Evolutionary conservation across 2,329 filamentous ascomycete genomes (phyloP), one percentile per base, ranked within the genome.

Genomic region (Verticillium albo-atrum): DNA sequence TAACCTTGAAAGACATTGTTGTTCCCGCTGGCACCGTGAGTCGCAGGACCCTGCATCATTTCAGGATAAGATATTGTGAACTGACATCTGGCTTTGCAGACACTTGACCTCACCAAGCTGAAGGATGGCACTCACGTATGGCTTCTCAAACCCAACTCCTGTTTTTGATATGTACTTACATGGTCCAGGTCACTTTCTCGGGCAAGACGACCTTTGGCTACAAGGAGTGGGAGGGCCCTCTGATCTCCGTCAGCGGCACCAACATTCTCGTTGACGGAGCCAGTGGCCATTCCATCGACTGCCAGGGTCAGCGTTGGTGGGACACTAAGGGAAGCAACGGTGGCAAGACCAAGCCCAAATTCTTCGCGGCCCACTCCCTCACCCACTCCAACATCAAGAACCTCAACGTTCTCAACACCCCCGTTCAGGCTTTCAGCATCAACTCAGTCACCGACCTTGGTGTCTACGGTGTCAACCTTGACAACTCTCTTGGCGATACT

Each of bases 201-300:
- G 88, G 88, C 35, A 83, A 77, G n/a, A 90, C 87, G n/a, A 85
- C 82, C 58, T 90, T 87, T 67, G 87, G 78, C 25, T 89, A 88
- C 74, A 76, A 84, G 63, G 82, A 87, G 66, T 90, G 86, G 87
- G 70, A 71, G 1, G 87, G 87, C 0, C 87, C 87, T 54, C 76
- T 90, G 7, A 79, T 90, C 66, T 78, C 79, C 27, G 76, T 89
- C 62, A 81, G 81, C 1, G 88, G 87, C 42, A 82, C 73, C 30
- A 74, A 76, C 62, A 79, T 88, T 64, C 79, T 76, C 30, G 76
- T 89, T 54, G 75, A 75, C 6, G 83, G 82, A 54, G 79, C 79
- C n/a, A 66, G 73, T 0, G 86, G 81, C 23, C 76, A 76, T 61
- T 71, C 77, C 17, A 79, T 89, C 57, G 75, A 89, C 65, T 83